Evolutionary conservation across 2,329 filamentous ascomycete species (phyloP), one percentile per base, ranked within the genome.

Genomic region (Xenosphaeropsis pyriputrescens): DNA sequence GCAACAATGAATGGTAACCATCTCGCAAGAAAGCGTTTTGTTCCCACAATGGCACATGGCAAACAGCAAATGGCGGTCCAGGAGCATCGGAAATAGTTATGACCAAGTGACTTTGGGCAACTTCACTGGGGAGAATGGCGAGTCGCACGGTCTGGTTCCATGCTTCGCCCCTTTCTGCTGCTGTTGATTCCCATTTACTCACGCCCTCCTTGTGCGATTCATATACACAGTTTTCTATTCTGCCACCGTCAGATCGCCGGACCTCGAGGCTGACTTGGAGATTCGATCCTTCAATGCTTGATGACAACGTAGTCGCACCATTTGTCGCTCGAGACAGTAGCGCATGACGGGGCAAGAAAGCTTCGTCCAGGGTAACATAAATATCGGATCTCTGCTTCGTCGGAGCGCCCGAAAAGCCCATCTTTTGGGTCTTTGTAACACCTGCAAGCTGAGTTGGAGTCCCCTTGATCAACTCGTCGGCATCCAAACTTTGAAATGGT

Each of bases 31-130:
- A 98, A 0, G 91, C 89, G 41, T 86, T 77, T 17, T 85, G 75
- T 37, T 89, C 83, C 91, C 93, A 98, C 2, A 98, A 66, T 0
- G 91, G 91, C 64, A 98, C 79, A 68, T 93, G 88, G 12, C 84
- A 84, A 32, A 96, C 68, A 2, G 91, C 89, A 56, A 96, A 95
- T 1, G 91, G 86, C 34, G 85, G 79, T 39, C 81, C 79, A 0
- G 89, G 86, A 36, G 83, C 74, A 59, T 96, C 86, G 7, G 86
- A 79, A 39, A 98, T 63, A 47, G 85, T 88, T 72, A 98, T 82
- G 26, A 93, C 83, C 18, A 96, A 64, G 61, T 98, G 91, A 9
- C 83, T 79, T 16, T 75, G 75, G 2, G 79, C 70, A 1, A 98
- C 89, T 46, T 95, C 81, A 36, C 82, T 70, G 0, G 85, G 77